Base-by-base conservation (phyloP, 306 rosid genomes). In the Trifolium repens region DNA sequence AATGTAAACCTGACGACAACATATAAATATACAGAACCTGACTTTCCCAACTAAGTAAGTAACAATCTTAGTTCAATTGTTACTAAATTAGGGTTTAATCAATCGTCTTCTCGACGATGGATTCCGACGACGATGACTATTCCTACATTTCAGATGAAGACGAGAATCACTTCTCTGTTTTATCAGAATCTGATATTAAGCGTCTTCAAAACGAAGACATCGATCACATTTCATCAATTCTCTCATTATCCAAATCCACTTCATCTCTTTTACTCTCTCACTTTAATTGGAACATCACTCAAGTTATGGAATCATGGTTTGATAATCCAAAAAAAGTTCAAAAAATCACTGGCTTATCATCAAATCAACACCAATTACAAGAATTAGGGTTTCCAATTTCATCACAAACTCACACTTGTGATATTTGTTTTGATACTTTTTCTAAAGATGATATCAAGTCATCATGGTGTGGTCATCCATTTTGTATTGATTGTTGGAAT, bases 401-500 rank as follows among this genome's bases (percentile, higher is more conserved):
- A 16, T n/a, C 58, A 52, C 19, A 49, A 15, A 15, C 5, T 49
- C 9, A 5, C 19, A 10, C 12, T 0, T 57, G 62, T 10, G 15
- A 44, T 24, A 40, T 42, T 1, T 66, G 27, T 5, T 66, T 40
- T 9, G 52, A 68, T 8, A 35, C 15, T 1, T 3, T 22, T 11
- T 5, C 46, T 2, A 1, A 1, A 0, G 7, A 27, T 8, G 8
- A 7, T 50, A 35, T 76, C 14, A 44, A 8, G 12, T 70, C 63
- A 14, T 67, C 50, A 1, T 27, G 55, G 40, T 81, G 84, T 9
- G 70, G 57, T 9, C 85, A 81, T 34, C 58, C 64, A 19, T 70
- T 62, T 26, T 76, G 78, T 34, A 22, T 2, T 10, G 12, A 14
- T 1, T 71, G 81, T 7, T 71, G 75, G 78, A 78, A 46, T 16